Percentiles rank a stretch among this genome's conserved stretches.
Conservation (phyloP, 805 yeast genomes). For the Suhomyces prunicola region DNA sequence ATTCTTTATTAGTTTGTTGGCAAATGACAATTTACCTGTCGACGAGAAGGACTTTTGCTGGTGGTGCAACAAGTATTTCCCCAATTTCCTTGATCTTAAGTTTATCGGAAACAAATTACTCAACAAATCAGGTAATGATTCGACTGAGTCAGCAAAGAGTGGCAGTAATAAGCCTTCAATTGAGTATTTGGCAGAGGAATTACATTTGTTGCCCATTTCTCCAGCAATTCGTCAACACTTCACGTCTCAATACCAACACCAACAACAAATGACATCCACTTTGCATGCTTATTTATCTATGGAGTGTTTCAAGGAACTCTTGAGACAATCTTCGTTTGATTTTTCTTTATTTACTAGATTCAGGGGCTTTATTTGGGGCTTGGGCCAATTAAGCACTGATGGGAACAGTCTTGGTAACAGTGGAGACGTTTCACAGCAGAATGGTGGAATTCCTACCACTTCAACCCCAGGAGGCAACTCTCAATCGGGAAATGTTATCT, state of each 20-base stretch:
- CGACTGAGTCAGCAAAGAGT: slow-evolving; percentile 1
- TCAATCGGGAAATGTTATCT: slow-evolving; percentile 23
- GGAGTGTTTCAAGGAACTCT: slow-evolving; percentile 62
- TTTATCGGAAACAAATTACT: slow-evolving; percentile 39
- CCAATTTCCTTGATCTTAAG: slow-evolving; percentile 81
- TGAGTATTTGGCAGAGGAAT: slow-evolving; percentile 66
- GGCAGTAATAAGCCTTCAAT: slow-evolving; percentile 43
- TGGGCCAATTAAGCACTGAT: slow-evolving; percentile 26
- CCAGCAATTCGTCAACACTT: slow-evolving; percentile 39
- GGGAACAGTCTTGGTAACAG: slow-evolving; percentile 4
- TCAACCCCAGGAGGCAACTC: slow-evolving; percentile 22
- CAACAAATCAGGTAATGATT: slow-evolving; percentile 17
- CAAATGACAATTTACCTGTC: slow-evolving; percentile 73
- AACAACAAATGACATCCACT: slow-evolving; percentile 44
- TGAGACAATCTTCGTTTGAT: slow-evolving; percentile 23
- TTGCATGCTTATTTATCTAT: slow-evolving; percentile 62
- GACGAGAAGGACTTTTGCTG: slow-evolving; percentile 74
- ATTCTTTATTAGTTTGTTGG: slow-evolving; percentile 71
- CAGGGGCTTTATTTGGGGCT: slow-evolving; percentile 54
- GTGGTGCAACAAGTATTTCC: slow-evolving; percentile 72
- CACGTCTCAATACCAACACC: slow-evolving; percentile 19
- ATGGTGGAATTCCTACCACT: slow-evolving; percentile 12
- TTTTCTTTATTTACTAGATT: slow-evolving; percentile 27
- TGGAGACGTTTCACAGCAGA: slow-evolving; percentile 2
- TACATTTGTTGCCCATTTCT: slow-evolving; percentile 58